A percentile compares a stretch with the other conserved stretches of the same genome.
phyloP scores from a whole-genome alignment of 768 basidiomycete species.

The Hygrocybe punicea region DNA sequence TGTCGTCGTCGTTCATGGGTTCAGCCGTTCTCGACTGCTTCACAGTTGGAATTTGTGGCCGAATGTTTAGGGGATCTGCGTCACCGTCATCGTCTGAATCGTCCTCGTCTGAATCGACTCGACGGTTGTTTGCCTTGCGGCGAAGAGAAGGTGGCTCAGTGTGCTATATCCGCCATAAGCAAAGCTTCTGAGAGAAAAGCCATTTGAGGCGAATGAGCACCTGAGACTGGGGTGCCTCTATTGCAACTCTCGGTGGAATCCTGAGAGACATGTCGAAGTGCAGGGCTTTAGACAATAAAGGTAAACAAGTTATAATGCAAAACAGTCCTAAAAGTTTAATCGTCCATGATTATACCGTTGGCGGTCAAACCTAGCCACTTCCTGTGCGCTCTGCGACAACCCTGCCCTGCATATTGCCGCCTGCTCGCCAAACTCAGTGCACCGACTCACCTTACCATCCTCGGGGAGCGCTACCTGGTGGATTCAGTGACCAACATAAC shows the following conservation, averaged over 20 bases:
- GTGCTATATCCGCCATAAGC: conserved; percentile 10
- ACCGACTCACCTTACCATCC: conserved; percentile 44
- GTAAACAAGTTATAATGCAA: too few species aligned
- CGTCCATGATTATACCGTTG: neutral
- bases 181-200: neutral
- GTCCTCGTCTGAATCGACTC: conserved; percentile 6
- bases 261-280: neutral
- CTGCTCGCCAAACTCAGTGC: conserved; percentile 1
- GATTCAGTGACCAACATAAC: conserved; percentile 85
- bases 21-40: conserved; percentile 9
- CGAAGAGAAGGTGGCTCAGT: conserved; percentile 10
- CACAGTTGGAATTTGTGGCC: conserved; percentile 26
- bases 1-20: conserved; percentile 8
- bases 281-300: neutral
- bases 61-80: conserved; percentile 26
- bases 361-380: too few species aligned
- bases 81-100: conserved; percentile 5
- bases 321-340: too few species aligned
- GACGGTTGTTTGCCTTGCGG: conserved; percentile 3
- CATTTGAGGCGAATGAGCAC: neutral
- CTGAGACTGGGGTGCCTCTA: conserved; percentile 10
- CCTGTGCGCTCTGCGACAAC: neutral
- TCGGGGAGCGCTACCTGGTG: conserved; percentile 64
- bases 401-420: neutral
- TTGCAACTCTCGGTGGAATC: conserved; percentile 4